Evolutionary conservation across 2,329 filamentous ascomycete species (phyloP), one percentile per base, ranked within the genome.

Genomic region (Trichoderma arundinaceum): DNA sequence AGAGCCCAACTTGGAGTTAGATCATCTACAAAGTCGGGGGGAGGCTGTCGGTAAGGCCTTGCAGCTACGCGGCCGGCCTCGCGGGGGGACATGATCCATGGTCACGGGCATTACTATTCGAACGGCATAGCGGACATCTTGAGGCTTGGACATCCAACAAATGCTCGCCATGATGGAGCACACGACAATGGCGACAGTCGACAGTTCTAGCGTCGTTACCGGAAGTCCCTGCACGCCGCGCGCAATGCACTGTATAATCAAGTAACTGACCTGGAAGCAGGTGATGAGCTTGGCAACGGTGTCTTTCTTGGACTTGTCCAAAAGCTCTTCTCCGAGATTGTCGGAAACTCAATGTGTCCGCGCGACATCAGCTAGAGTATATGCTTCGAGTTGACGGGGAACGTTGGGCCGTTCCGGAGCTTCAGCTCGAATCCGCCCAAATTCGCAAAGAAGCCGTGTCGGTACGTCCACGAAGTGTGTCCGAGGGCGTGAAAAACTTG

Each of bases 141-240:
- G 38, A 13, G 41, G 56, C 32, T 35, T 46, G 12, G 41, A 48
- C 15, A 46, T 57, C 39, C 28, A 58, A 22, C 56, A 48, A 22
- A 58, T 35, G 13, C 56, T 58, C 12, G 41, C 22, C 56, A 46
- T 48, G 56, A 58, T 58, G 28, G 41, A 58, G 56, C n/a, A 44
- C 7, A 58, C 41, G 41, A 46, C 41, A 7, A 58, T 46, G 8
- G 56, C 41, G n/a, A 58, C 41, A 12, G 56, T 58, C 7, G 56
- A 58, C 38, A 58, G 28, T 1, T 58, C 22, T 32, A 46, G 15
- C 2, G 28, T 58, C 22, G 56, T 46, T 4, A 48, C 39, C 9
- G 56, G 28, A 17, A 59, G 32, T 1, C 4, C 10, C 32, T 59
- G 56, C 7, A 46, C 8, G 12, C 32, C 43, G 7, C n/a, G 56